Base-by-base conservation (phyloP, 2,329 filamentous ascomycete species). In the Phoma sp. region DNA sequence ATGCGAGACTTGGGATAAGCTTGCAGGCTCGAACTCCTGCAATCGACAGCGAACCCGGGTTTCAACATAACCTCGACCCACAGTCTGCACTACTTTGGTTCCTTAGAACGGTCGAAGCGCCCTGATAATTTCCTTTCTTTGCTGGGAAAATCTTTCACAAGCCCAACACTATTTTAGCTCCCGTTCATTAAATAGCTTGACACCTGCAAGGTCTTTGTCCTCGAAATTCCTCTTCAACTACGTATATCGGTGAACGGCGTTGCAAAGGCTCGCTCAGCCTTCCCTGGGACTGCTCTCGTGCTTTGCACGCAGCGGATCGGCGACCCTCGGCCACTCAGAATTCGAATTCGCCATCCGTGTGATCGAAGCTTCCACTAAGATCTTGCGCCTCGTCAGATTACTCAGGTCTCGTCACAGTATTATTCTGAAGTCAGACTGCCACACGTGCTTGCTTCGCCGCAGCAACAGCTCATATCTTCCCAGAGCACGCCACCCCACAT, bases 141-240 rank as follows among this genome's bases (percentile, higher is more conserved):
- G 59, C 57, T 62, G 57, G 57, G 54, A 65, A 65, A 64, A 58
- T 56, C 64, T 67, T 67, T 63, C 59, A 45, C 40, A 60, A 57
- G 56, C 52, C 57, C 54, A 62, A 49, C 53, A 63, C 67, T 68
- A 69, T 58, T 66, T 67, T 72, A 72, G 69, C 62, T 72, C 67
- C 69, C 68, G 67, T 57, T 43, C 55, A 47, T 66, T 64, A 62
- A 64, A 67, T 66, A 65, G 54, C 53, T 56, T 30, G 47, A 47
- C 48, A 59, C 45, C 59, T 58, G 58, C 45, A 33, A 47, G 53
- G 39, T 42, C 52, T 59, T 60, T 60, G 52, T 56, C 47, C 53
- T 47, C 32, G 47, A 56, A 50, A 60, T 42, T 59, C 33, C 53
- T 51, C 49, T 59, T 46, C 53, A 39, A 46, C n/a, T n/a, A n/a